These are phyloP conservation scores for Rhynchospora breviuscula DNA, from an alignment of 176 grass and related monocot species.

Conservation along the genomic window DNA sequence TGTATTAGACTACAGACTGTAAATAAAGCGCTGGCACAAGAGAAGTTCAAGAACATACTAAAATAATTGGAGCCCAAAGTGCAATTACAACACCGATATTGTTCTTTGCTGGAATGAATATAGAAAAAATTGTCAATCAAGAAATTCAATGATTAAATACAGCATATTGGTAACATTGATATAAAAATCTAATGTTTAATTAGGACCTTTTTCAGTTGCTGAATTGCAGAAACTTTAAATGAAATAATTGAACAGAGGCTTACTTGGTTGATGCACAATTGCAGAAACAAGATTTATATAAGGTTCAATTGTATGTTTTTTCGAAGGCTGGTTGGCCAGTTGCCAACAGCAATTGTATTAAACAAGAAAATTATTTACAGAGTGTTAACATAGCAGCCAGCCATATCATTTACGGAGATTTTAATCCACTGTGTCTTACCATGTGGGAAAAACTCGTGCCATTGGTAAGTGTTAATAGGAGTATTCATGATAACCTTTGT, in stretches of 20 bases:
- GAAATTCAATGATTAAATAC: background rate
- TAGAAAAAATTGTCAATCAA: background rate
- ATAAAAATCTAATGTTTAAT: background rate
- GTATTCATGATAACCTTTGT: constrained; percentile 87
- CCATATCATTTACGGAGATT: background rate
- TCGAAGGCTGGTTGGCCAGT: no score
- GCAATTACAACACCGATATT: constrained; percentile 81
- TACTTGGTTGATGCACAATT: background rate
- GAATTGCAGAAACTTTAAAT: constrained; percentile 20
- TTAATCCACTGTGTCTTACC: constrained; percentile 42
- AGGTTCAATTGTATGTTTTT: background rate
- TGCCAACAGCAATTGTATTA: no score
- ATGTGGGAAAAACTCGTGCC: constrained; percentile 97
- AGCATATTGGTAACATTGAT: background rate
- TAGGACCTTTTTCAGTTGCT: background rate
- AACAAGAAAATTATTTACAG: no score
- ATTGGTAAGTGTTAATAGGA: constrained; percentile 56
- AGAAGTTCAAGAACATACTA: constrained; percentile 43
- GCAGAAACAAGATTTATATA: background rate
- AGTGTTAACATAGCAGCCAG: background rate
- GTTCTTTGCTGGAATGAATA: constrained; percentile 58
- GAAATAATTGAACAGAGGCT: constrained; percentile 3
- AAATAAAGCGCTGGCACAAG: constrained; percentile 11
- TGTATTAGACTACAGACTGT: constrained; percentile 4
- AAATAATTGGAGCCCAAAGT: constrained; percentile 86